Conservation (phyloP, 1,139 yeast species). For the Arxiozyma telluris region DNA sequence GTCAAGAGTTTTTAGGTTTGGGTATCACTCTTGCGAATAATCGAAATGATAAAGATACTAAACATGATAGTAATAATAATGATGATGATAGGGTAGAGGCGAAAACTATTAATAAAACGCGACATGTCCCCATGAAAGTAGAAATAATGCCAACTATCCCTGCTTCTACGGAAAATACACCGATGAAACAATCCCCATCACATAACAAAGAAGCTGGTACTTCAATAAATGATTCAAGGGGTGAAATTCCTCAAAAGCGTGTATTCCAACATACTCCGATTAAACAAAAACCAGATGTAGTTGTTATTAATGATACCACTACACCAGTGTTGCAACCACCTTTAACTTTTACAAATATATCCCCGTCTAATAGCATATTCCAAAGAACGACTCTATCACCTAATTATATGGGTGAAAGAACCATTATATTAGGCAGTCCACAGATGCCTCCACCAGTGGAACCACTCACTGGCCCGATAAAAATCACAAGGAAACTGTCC, state of each 20-base stretch:
- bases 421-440: background rate
- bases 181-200: conserved; percentile 20
- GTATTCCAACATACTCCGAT: conserved; percentile 27
- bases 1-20: conserved; percentile 4
- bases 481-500: conserved; percentile 40
- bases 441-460: conserved; percentile 7
- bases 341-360: background rate
- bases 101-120: background rate
- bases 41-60: background rate
- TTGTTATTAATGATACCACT: background rate
- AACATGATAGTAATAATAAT: background rate
- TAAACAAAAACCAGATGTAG: conserved; percentile 9
- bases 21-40: conserved; percentile 5
- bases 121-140: conserved; percentile 9
- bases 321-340: conserved; percentile 4
- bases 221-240: conserved; percentile 3
- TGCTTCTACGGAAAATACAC: conserved; percentile 25
- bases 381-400: conserved; percentile 2
- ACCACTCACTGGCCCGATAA: conserved; percentile 19
- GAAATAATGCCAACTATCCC: conserved; percentile 23
- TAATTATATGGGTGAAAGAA: conserved; percentile 1
- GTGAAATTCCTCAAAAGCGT: conserved; percentile 21
- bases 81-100: background rate
- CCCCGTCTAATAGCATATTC: background rate
- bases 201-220: conserved; percentile 4